Conservation (phyloP, 2,329 filamentous ascomycete species). For the Claviceps citrina region DNA sequence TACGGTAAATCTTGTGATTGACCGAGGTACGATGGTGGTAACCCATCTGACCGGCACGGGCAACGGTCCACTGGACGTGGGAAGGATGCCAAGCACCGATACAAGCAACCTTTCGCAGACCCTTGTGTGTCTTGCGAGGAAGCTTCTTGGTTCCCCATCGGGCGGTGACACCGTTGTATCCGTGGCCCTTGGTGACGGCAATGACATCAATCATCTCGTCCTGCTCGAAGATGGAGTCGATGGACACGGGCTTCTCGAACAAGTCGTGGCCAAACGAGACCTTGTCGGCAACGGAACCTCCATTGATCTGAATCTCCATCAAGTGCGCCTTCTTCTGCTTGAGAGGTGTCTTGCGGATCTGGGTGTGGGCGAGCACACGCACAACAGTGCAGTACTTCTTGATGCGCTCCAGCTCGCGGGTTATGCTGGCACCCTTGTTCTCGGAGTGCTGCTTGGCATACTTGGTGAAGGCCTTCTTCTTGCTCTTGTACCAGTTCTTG, state of each 20-base stretch:
- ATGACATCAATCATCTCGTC: slow-evolving; percentile 99
- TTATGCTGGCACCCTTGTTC: slow-evolving; percentile 76
- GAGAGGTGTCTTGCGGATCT: slow-evolving; percentile 97
- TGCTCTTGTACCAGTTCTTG: slow-evolving; percentile 99
- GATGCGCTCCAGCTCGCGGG: slow-evolving; percentile 97
- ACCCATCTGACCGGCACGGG: slow-evolving; percentile 97
- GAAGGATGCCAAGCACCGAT: slow-evolving; percentile 99
- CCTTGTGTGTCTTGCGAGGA: slow-evolving; percentile 99
- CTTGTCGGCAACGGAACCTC: slow-evolving; percentile 90
- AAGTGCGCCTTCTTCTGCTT: slow-evolving; percentile 99
- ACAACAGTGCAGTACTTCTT: slow-evolving; percentile 99
- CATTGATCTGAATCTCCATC: slow-evolving; percentile 99
- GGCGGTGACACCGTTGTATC: slow-evolving; percentile 91
- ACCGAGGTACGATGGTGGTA: slow-evolving; percentile 99
- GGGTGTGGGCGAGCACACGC: slow-evolving; percentile 97
- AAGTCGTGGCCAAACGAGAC: slow-evolving; percentile 87
- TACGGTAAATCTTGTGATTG: slow-evolving; percentile 99
- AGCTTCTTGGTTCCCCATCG: slow-evolving; percentile 99
- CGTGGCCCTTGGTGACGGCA: slow-evolving; percentile 98
- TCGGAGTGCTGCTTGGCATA: slow-evolving; percentile 99
- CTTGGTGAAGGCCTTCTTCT: slow-evolving; percentile 99
- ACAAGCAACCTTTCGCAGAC: slow-evolving; percentile 99
- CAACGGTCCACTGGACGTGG: slow-evolving; percentile 99
- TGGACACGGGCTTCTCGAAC: slow-evolving; percentile 96
- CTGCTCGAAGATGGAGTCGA: slow-evolving; percentile 94